Base-by-base conservation (phyloP, 2,329 filamentous ascomycete genomes). In the Pyrenophora seminiperda region DNA sequence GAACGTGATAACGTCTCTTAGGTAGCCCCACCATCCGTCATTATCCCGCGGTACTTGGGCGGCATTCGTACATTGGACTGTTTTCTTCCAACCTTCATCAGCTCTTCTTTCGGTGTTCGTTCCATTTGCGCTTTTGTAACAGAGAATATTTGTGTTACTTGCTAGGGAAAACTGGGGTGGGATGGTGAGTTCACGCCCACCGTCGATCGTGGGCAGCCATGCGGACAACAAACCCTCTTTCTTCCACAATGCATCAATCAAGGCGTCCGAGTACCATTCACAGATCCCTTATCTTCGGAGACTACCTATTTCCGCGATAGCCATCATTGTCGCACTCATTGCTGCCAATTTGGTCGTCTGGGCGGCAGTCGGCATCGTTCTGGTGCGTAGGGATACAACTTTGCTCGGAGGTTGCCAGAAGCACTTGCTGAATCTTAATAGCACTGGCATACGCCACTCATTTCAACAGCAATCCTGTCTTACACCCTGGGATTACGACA, bases 401-500 rank as follows among this genome's bases (percentile, higher is more conserved):
- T n/a, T 27, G 24, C 10, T 27, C 9, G 24, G 24, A 27, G 24
- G 9, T 13, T 27, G 7, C 9, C 9, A 11, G 24, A 10, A 10
- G 24, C 7, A 5, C 24, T 27, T 33, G 7, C 48, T 51, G 15
- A 50, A 6, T 3, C 10, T 33, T 32, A 14, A 37, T 19, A 72
- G 69, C 69, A 71, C 44, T 72, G 59, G 37, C 63, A 68, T 51
- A 83, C 80, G 0, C 76, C 80, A 0, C 81, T 97, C 55, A 84
- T 92, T 41, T 89, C 89, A 2, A 87, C 91, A 2, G 90, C 91
- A 1, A 85, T 92, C 2, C 82, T 97, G 1, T 87, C 92, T 19
- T 97, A 95, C 73, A 90, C 90, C 0, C 82, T 97, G 9, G 93
- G 93, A 2, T 82, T 97, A 10, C 88, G 93, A 33, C 93, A 97